Conservation (phyloP, 495 filamentous ascomycete species). For the Opeltia flavorubescens region DNA sequence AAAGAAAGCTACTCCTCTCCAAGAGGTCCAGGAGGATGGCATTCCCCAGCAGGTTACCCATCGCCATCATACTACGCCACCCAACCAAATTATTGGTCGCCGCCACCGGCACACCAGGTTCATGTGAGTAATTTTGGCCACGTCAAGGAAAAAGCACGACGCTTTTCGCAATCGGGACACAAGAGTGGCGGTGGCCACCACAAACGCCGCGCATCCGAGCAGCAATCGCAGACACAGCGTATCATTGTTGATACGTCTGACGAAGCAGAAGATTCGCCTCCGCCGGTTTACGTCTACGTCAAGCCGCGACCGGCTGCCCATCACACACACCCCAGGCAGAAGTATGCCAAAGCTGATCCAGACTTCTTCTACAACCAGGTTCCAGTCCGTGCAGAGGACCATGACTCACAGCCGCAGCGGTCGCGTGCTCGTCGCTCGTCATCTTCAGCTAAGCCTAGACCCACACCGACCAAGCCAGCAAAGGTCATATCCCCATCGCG, state of each 20-base stretch:
- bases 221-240: slow-evolving; percentile 35
- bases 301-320: slow-evolving; percentile 16
- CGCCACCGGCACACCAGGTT: slow-evolving; percentile 36
- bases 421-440: slow-evolving; percentile 35
- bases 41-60: slow-evolving; percentile 20
- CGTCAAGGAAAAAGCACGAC: slow-evolving; percentile 20
- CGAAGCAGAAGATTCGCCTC: slow-evolving; percentile 34
- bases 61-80: slow-evolving; percentile 30
- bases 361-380: slow-evolving; percentile 38
- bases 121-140: slow-evolving; percentile 42
- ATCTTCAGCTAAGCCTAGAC: slow-evolving; percentile 28
- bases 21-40: slow-evolving; percentile 26
- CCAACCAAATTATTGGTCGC: slow-evolving; percentile 33
- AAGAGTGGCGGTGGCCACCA: slow-evolving; percentile 24
- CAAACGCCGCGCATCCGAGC: slow-evolving; percentile 18
- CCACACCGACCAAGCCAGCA: slow-evolving; percentile 24
- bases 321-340: slow-evolving; percentile 22
- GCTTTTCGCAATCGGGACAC: slow-evolving; percentile 23
- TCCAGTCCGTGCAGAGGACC: slow-evolving; percentile 28
- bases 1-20: slow-evolving; percentile 12
- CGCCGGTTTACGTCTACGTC: slow-evolving; percentile 23
- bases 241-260: slow-evolving; percentile 42
- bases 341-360: slow-evolving; percentile 37
- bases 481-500: slow-evolving; percentile 27
- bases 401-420: slow-evolving; percentile 26